A percentile compares a stretch with the other conserved stretches of the same genome.
phyloP scores from a whole-genome alignment of 139 green algal genomes.

The Micractinium sp. region DNA sequence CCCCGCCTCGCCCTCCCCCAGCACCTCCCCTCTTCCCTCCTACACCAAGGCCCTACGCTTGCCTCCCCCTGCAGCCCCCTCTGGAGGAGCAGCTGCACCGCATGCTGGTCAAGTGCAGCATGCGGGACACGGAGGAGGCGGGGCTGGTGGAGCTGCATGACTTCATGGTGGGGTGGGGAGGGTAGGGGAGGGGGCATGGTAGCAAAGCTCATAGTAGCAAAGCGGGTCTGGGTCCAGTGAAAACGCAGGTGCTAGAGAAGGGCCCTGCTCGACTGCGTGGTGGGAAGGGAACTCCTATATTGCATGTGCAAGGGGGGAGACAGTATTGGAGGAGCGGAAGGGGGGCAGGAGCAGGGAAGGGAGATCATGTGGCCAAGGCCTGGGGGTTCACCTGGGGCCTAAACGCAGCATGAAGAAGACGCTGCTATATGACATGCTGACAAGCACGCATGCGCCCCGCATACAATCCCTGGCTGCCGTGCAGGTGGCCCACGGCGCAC shows the following conservation, averaged over 20 bases:
- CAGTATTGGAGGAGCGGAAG: no score
- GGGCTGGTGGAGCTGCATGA: constrained; percentile 8
- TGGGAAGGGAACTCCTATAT: no score
- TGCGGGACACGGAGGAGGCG: background rate
- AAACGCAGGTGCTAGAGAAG: no score
- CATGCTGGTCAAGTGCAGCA: background rate
- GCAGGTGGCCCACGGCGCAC: background rate
- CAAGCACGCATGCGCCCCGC: background rate
- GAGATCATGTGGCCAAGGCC: background rate
- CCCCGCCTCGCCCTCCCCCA: background rate
- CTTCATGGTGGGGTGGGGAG: constrained; percentile 20
- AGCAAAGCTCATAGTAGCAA: no score
- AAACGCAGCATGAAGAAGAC: background rate
- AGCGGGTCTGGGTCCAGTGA: no score
- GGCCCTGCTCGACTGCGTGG: no score
- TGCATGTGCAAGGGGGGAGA: no score
- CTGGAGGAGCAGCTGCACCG: constrained; percentile 7
- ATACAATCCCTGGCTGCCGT: background rate
- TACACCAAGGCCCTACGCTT: background rate
- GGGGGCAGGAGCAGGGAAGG: no score
- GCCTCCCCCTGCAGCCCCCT: background rate
- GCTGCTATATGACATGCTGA: background rate
- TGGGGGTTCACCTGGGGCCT: no score
- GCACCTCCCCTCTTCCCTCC: no score
- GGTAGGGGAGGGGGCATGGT: no score